A percentile compares a stretch with the other conserved stretches of the same genome.
These are phyloP conservation scores for Escallonia herrerae DNA, from an alignment of 129 eudicot genomes.

Conservation along the genomic window DNA sequence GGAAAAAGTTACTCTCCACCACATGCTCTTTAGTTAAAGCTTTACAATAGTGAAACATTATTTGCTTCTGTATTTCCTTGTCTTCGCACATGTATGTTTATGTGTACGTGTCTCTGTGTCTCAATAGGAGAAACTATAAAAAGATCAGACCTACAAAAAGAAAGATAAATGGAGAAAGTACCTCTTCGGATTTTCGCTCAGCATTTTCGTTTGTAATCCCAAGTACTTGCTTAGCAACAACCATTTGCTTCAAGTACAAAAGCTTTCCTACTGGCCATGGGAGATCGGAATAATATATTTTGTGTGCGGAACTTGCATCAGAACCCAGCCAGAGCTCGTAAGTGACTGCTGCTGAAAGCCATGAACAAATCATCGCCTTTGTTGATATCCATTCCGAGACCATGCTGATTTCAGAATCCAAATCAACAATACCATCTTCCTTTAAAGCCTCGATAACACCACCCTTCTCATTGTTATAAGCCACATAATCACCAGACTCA, in stretches of 20 bases:
- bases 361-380: constrained; percentile 56
- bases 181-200: constrained; percentile 80
- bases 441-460: constrained; percentile 75
- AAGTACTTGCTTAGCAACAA: constrained; percentile 46
- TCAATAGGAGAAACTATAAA: no score
- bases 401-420: constrained; percentile 46
- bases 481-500: constrained; percentile 72
- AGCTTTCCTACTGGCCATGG: constrained; percentile 91
- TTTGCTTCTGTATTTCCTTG: no score
- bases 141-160: neutral
- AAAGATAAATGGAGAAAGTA: constrained; percentile 16
- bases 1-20: no score
- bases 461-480: constrained; percentile 88
- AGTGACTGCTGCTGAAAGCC: constrained; percentile 69
- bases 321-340: constrained; percentile 79
- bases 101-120: no score
- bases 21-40: no score
- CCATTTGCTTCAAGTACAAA: constrained; percentile 54
- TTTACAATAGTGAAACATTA: no score
- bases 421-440: constrained; percentile 63
- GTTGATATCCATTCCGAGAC: constrained; percentile 72
- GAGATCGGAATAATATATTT: constrained; percentile 80
- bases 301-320: constrained; percentile 53
- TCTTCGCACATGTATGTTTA: no score
- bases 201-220: constrained; percentile 81